Evolutionary conservation across 495 filamentous ascomycete genomes (phyloP).

Genomic region (Aspergillus olivimuriae): DNA sequence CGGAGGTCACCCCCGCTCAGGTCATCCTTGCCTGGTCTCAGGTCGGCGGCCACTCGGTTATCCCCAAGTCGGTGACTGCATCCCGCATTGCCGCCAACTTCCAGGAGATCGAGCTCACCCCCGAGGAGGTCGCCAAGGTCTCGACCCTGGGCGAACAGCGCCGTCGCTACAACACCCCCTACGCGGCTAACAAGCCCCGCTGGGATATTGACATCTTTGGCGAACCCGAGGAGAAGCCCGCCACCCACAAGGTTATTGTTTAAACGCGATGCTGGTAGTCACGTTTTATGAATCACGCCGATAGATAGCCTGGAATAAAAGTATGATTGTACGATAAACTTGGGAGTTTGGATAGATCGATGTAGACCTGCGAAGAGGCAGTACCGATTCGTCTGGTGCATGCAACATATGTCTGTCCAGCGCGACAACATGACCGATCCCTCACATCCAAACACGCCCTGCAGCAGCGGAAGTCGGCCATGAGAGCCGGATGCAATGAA

Average conservation of each 20-base stretch:
- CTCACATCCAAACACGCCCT: too few relatives aligned
- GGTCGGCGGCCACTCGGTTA: conserved; percentile 42
- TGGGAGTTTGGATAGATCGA: too few relatives aligned
- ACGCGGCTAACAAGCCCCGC: conserved; percentile 37
- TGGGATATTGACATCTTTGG: conserved; percentile 44
- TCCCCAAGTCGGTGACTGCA: conserved; percentile 45
- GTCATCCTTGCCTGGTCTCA: conserved; percentile 45
- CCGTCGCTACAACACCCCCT: conserved; percentile 45
- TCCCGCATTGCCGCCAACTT: conserved; percentile 44
- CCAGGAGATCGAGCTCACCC: conserved; percentile 40
- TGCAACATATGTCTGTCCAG: too few relatives aligned
- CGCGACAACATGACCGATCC: too few relatives aligned
- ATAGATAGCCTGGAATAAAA: too few relatives aligned
- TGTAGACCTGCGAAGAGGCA: too few relatives aligned
- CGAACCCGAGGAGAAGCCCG: conserved; percentile 36
- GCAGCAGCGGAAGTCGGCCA: too few relatives aligned
- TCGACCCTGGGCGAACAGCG: conserved; percentile 33
- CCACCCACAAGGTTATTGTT: conserved; percentile 37
- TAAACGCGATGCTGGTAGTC: conserved; percentile 18
- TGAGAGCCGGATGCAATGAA: too few relatives aligned
- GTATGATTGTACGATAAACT: too few relatives aligned
- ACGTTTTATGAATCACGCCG: too few relatives aligned
- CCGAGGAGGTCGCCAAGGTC: conserved; percentile 41
- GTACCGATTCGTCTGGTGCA: too few relatives aligned
- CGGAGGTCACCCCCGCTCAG: conserved; percentile 33